These are phyloP conservation scores for Fonsecaea monophora DNA, from an alignment of 2,329 filamentous ascomycete genomes.

Conservation along the genomic window DNA sequence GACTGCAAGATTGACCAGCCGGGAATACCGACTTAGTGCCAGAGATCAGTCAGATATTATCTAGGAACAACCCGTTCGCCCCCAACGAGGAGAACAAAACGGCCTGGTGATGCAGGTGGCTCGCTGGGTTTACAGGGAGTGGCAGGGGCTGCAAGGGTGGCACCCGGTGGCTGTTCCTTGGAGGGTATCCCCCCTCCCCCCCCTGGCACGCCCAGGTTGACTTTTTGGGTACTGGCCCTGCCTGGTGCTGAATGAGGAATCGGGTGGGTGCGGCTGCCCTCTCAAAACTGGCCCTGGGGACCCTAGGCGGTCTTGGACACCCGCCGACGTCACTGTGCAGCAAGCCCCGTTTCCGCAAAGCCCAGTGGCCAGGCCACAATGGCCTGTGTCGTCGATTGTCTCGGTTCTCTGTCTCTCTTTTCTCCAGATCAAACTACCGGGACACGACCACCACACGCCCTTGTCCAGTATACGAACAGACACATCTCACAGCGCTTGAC, in stretches of 20 bases:
- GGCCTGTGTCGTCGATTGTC: conserved; percentile 9
- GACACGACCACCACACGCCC: not conserved
- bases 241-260: not conserved
- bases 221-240: not conserved
- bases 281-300: not conserved
- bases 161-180: conserved; percentile 4
- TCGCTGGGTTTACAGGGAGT: not conserved
- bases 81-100: not conserved
- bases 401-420: conserved; percentile 5
- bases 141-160: conserved; percentile 10
- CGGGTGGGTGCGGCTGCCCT: not conserved
- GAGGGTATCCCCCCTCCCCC: not conserved
- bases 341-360: not conserved
- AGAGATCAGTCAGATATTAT: conserved; percentile 1
- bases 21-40: not conserved
- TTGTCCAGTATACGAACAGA: not conserved
- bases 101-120: conserved; percentile 6
- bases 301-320: not conserved
- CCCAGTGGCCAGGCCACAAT: conserved; percentile 9
- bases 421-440: conserved; percentile 1
- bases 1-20: not conserved
- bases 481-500: not conserved
- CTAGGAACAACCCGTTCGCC: not conserved
- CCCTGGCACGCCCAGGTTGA: too few relatives aligned
- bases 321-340: conserved; percentile 4